Evolutionary conservation across 2,329 filamentous ascomycete genomes (phyloP).

Genomic region (Onygena corvina): DNA sequence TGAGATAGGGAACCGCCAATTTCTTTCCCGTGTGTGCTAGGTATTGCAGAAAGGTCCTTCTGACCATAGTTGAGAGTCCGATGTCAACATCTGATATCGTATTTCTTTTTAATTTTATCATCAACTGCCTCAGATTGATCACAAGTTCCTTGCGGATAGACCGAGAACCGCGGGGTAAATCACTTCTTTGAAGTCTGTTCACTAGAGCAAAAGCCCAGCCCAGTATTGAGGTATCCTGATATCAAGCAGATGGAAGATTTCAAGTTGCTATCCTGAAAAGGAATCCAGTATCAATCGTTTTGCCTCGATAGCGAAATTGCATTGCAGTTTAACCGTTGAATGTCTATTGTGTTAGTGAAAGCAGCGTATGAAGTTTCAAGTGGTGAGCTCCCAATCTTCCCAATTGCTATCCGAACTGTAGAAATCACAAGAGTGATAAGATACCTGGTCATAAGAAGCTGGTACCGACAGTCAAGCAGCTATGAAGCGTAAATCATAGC

Average conservation of each 20-base stretch:
- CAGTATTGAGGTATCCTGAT: too few relatives aligned
- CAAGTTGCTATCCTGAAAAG: too few relatives aligned
- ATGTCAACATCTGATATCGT: slow-evolving; percentile 1
- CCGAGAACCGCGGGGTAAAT: not conserved
- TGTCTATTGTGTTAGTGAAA: too few relatives aligned
- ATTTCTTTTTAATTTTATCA: not conserved
- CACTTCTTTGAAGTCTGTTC: not conserved
- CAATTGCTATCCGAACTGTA: not conserved
- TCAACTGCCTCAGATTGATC: not conserved
- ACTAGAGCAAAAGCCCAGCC: too few relatives aligned
- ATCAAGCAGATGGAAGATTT: too few relatives aligned
- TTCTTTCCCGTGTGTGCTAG: not conserved
- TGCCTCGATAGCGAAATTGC: too few relatives aligned
- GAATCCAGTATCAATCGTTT: too few relatives aligned
- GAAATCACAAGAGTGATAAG: not conserved
- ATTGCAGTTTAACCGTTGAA: too few relatives aligned
- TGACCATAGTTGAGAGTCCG: not conserved
- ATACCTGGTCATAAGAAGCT: not conserved
- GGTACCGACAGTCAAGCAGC: too few relatives aligned
- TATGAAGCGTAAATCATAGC: too few relatives aligned
- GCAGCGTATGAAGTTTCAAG: too few relatives aligned
- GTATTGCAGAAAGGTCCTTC: not conserved
- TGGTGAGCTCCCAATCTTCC: not conserved
- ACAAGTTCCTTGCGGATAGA: not conserved
- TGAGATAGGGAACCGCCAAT: too few relatives aligned